Evolutionary conservation across 305 asterid genomes (phyloP).

Genomic region (Lippia alba): DNA sequence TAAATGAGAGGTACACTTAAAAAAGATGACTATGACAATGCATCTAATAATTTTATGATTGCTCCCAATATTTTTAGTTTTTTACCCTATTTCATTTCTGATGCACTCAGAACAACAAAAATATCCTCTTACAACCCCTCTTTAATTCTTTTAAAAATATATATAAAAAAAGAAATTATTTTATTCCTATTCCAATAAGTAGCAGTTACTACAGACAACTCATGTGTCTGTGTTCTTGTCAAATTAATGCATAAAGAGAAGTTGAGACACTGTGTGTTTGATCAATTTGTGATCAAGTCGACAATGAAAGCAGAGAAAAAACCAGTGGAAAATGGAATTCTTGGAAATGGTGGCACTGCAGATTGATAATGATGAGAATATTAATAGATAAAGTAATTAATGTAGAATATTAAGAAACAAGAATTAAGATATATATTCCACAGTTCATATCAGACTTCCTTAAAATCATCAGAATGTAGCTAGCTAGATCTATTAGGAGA

Average conservation of each 20-base stretch:
- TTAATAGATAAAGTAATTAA: neutral
- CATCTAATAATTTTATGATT: constrained; percentile 57
- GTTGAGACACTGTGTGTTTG: constrained; percentile 31
- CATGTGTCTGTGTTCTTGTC: constrained; percentile 39
- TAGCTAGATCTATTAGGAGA: constrained; percentile 16
- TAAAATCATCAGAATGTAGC: constrained; percentile 5
- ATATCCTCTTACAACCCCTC: neutral
- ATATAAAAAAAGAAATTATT: neutral
- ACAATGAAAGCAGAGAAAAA: neutral
- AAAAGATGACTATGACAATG: constrained; percentile 77
- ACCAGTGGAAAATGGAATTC: neutral
- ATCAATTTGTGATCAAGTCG: constrained; percentile 5
- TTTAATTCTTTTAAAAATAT: neutral
- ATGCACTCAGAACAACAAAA: constrained; percentile 31
- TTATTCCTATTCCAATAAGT: constrained; percentile 23
- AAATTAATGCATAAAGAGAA: constrained; percentile 8
- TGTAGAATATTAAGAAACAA: constrained; percentile 7
- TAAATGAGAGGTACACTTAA: constrained; percentile 74
- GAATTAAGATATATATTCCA: neutral
- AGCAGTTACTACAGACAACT: constrained; percentile 34
- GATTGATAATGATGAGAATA: constrained; percentile 21
- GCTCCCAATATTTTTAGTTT: constrained; percentile 25
- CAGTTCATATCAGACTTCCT: neutral
- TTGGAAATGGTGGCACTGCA: constrained; percentile 25
- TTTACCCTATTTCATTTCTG: constrained; percentile 39